A percentile compares a stretch with the other conserved stretches of the same genome.
phyloP scores from a whole-genome alignment of 805 yeast genomes.

The Zygosaccharomyces bisporus region DNA sequence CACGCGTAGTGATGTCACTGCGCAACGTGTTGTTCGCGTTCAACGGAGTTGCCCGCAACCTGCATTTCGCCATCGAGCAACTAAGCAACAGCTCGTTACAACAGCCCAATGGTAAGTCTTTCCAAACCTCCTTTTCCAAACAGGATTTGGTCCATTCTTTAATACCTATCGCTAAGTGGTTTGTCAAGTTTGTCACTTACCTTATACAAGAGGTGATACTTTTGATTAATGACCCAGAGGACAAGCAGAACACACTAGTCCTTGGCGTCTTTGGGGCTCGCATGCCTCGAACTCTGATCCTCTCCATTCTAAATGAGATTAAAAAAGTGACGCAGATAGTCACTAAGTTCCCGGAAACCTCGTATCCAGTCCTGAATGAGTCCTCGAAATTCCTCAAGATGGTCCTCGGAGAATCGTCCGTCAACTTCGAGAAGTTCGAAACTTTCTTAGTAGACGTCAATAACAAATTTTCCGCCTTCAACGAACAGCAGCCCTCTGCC shows the following conservation, averaged over 20 bases:
- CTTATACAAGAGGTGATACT: constrained; percentile 69
- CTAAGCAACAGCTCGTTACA: constrained; percentile 24
- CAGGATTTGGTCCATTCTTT: constrained; percentile 61
- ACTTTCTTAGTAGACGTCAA: constrained; percentile 58
- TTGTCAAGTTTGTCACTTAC: constrained; percentile 69
- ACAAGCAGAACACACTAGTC: constrained; percentile 41
- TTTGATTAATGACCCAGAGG: constrained; percentile 31
- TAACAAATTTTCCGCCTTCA: constrained; percentile 27
- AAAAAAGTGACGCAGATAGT: constrained; percentile 55
- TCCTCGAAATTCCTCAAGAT: constrained; percentile 32
- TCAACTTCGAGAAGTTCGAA: constrained; percentile 55
- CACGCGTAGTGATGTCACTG: constrained; percentile 30
- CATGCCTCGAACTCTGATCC: constrained; percentile 63
- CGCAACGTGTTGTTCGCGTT: constrained; percentile 36
- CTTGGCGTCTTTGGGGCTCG: constrained; percentile 61
- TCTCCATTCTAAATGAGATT: constrained; percentile 63
- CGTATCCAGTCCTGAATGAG: constrained; percentile 38
- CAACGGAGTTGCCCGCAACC: constrained; percentile 36
- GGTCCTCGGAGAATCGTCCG: constrained; percentile 44
- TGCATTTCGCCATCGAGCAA: constrained; percentile 38
- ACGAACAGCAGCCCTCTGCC: constrained; percentile 30
- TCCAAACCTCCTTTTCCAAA: constrained; percentile 52
- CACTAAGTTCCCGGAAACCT: constrained; percentile 53
- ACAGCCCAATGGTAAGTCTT: constrained; percentile 46
- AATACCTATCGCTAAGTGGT: constrained; percentile 83